These are phyloP conservation scores for Beauveria sp. DNA, from an alignment of 2,329 filamentous ascomycete genomes.

Conservation along the genomic window DNA sequence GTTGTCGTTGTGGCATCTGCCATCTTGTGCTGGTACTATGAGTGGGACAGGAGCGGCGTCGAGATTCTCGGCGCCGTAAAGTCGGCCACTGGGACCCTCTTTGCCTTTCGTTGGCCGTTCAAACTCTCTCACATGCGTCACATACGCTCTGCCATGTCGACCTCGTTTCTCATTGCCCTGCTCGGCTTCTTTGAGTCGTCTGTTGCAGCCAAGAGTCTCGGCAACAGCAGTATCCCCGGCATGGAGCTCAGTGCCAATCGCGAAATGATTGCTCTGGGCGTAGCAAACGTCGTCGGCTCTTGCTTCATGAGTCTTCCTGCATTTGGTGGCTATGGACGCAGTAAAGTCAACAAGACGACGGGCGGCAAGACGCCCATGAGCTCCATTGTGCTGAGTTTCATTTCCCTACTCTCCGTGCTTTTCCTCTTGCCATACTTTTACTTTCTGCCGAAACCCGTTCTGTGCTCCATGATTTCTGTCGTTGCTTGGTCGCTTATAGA, in stretches of 20 bases:
- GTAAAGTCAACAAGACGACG: conserved; percentile 89
- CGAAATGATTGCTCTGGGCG: conserved; percentile 84
- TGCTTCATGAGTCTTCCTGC: conserved; percentile 89
- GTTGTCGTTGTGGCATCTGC: conserved; percentile 80
- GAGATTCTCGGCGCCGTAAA: conserved; percentile 78
- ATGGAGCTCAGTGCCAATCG: conserved; percentile 85
- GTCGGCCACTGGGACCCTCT: conserved; percentile 60
- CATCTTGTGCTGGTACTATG: conserved; percentile 65
- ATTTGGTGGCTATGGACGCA: conserved; percentile 92
- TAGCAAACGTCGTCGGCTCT: conserved; percentile 83
- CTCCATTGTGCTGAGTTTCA: conserved; percentile 75
- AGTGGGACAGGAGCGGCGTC: conserved; percentile 74
- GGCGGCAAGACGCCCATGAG: conserved; percentile 91
- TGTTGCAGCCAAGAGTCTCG: conserved; percentile 85
- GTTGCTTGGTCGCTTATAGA: conserved; percentile 93
- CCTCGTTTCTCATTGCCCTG: conserved; percentile 85
- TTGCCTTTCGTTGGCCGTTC: conserved; percentile 83
- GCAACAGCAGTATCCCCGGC: conserved; percentile 61
- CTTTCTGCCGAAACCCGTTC: conserved; percentile 91
- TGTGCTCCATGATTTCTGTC: conserved; percentile 89
- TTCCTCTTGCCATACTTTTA: conserved; percentile 88
- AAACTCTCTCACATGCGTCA: conserved; percentile 67
- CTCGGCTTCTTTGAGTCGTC: conserved; percentile 98
- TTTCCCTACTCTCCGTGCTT: conserved; percentile 72
- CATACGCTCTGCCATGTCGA: conserved; percentile 79